Percentiles rank a stretch among this genome's conserved stretches.
Evolutionary conservation across 78 protist species (phyloP).

Genomic region (Dictyostelium capitatum): DNA sequence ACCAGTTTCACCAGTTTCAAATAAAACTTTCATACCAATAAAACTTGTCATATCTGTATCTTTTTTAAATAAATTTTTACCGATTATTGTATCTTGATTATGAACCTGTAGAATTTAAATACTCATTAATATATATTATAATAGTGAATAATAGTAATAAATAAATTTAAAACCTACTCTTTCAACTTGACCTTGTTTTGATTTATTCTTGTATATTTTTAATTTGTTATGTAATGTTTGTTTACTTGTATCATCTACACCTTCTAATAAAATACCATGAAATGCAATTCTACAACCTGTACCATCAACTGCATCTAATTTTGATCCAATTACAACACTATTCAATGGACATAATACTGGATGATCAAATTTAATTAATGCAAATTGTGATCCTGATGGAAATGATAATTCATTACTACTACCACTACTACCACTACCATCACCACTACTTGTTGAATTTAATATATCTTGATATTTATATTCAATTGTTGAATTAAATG

Average conservation of each 20-base stretch:
- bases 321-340: slow-evolving; percentile 89
- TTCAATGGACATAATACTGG: slow-evolving; percentile 85
- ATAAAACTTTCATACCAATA: slow-evolving; percentile 76
- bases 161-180: too few relatives aligned
- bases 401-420: neutral
- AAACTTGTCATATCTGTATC: slow-evolving; percentile 87
- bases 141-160: too few relatives aligned
- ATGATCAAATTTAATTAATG: slow-evolving; percentile 86
- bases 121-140: too few relatives aligned
- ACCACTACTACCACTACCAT: neutral
- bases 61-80: slow-evolving; percentile 85
- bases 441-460: neutral
- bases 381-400: slow-evolving; percentile 63
- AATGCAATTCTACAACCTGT: slow-evolving; percentile 91
- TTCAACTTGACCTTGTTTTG: slow-evolving; percentile 73
- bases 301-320: slow-evolving; percentile 82
- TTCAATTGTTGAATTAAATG: slow-evolving; percentile 14
- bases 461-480: slow-evolving; percentile 24
- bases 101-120: slow-evolving; percentile 68
- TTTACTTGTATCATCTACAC: slow-evolving; percentile 12
- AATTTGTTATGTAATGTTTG: neutral
- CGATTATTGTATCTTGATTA: slow-evolving; percentile 86
- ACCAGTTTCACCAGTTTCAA: slow-evolving; percentile 82
- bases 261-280: slow-evolving; percentile 52
- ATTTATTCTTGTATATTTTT: slow-evolving; percentile 52